Conservation (phyloP, 306 rosid species). For the Carpinus fangiana region DNA sequence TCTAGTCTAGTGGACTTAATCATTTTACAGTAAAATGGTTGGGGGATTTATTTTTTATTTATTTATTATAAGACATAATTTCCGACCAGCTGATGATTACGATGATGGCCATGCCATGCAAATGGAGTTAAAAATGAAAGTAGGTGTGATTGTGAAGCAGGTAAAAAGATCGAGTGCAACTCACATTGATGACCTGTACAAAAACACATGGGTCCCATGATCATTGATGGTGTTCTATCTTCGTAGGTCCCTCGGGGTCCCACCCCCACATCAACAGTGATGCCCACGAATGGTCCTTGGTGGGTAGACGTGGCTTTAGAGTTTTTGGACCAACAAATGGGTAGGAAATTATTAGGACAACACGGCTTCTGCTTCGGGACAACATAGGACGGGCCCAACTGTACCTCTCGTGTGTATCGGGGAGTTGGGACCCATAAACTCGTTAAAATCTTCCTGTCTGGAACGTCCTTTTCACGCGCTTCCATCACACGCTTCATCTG, state of each 20-base stretch:
- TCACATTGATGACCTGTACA: background rate
- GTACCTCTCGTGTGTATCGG: conserved; percentile 20
- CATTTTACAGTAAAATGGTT: too few relatives aligned
- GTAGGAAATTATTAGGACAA: background rate
- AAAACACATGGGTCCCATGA: conserved; percentile 1
- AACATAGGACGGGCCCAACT: background rate
- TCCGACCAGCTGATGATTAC: too few relatives aligned
- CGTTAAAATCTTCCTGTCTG: conserved; percentile 1
- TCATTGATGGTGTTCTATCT: conserved; percentile 7
- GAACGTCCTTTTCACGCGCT: background rate
- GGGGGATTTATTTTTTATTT: too few relatives aligned
- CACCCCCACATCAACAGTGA: background rate
- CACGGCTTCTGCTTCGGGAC: background rate
- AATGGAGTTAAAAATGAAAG: too few relatives aligned
- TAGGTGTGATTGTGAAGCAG: too few relatives aligned
- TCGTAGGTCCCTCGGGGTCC: conserved; percentile 17
- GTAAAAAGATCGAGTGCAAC: background rate
- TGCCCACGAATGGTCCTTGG: conserved; percentile 24
- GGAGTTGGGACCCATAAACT: background rate
- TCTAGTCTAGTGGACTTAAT: too few relatives aligned
- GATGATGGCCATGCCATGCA: too few relatives aligned
- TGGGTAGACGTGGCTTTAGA: conserved; percentile 26
- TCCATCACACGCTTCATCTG: background rate
- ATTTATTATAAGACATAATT: too few relatives aligned
- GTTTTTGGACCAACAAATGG: conserved; percentile 5